Base-by-base conservation (phyloP, 768 basidiomycete genomes). In the Pisolithus tinctorius region DNA sequence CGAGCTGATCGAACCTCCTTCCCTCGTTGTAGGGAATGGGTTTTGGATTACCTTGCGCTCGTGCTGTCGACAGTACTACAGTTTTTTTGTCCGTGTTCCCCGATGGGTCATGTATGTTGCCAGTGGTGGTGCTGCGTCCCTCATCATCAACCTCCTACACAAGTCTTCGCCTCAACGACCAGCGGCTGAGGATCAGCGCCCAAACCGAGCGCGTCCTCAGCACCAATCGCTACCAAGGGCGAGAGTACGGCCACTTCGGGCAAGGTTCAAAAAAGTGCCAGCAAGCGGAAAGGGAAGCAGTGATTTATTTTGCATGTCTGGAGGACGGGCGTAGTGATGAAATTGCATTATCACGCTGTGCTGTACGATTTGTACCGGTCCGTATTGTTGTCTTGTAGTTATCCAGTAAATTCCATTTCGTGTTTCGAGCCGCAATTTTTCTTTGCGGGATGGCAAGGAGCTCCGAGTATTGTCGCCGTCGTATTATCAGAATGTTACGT, bases 81-180 rank as follows among this genome's bases (percentile, higher is more conserved):
- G 77, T 58, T 51, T 72, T 53, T 55, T 77, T 13, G 63, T 79
- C 50, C 59, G 71, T 29, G 60, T 91, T 42, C 90, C 90, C n/a
- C 79, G 79, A 55, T 90, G 86, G 84, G 31, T 86, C 23, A 67
- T 91, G 60, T 75, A 88, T 60, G 58, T 88, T 43, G 47, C 76
- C 7, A 84, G 86, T 3, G 90, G 88, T 38, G 73, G 71, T 30
- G 3, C 83, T 38, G 90, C 78, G 6, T 86, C 84, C n/a, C 43
- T 87, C 52, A 48, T 88, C 17, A 74, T 93, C 60, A 78, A 80
- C 48, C 53, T 87, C 36, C 63, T 91, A 56, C 90, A 92, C 63
- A 67, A 63, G 30, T 59, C 62, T 7, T 34, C 58, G 26, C 41
- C 25, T 14, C 36, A 55, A 1, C 57, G 59, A 45, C 14, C 50